phyloP scores from a whole-genome alignment of 345 rosid genomes.

The Litchi chinensis region DNA sequence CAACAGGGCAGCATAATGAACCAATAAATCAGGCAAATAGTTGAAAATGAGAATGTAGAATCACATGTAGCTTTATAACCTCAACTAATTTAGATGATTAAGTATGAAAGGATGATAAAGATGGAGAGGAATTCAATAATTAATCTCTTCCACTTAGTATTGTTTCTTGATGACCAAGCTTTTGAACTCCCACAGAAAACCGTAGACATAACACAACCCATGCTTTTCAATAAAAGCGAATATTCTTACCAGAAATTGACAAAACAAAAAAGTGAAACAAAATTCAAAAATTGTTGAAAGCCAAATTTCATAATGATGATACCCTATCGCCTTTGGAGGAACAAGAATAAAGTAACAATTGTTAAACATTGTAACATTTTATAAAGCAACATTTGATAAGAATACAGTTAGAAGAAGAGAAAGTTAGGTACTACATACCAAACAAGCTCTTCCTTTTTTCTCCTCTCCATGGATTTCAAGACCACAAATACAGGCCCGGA shows the following conservation, averaged over 20 bases:
- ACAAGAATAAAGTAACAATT: background rate
- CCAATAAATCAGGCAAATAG: background rate
- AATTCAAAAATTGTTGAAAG: background rate
- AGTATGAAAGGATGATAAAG: background rate
- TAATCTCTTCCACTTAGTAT: background rate
- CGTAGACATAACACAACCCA: background rate
- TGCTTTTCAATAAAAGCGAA: background rate
- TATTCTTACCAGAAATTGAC: background rate
- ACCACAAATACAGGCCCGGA: conserved; percentile 90
- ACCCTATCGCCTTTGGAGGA: background rate
- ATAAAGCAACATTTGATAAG: background rate
- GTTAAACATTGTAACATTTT: background rate
- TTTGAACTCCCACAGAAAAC: background rate
- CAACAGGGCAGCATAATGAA: background rate
- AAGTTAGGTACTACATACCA: conserved; percentile 48
- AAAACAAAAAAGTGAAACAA: background rate
- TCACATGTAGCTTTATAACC: background rate
- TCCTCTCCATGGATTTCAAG: conserved; percentile 87
- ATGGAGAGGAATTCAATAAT: background rate
- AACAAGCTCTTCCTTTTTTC: conserved; percentile 79
- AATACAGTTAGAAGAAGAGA: background rate
- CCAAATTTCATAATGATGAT: conserved; percentile 3
- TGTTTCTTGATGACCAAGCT: background rate
- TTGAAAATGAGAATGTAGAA: background rate
- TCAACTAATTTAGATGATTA: background rate